phyloP scores from a whole-genome alignment of 2,329 filamentous ascomycete species.

The Coniochaeta sp. region DNA sequence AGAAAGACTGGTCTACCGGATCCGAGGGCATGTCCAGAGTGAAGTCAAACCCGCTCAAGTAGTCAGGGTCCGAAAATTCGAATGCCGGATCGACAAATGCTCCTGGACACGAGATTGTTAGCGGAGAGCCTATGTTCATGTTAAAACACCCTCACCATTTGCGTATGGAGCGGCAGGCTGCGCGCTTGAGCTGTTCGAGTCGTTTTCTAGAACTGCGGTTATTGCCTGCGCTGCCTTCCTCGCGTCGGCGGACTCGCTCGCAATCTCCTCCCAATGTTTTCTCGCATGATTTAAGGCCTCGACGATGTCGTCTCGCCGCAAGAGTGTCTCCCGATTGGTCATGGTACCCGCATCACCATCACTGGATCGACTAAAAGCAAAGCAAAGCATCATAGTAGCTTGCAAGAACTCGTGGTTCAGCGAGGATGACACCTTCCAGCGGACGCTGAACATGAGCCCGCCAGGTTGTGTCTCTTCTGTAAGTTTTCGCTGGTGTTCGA shows the following conservation, averaged over 20 bases:
- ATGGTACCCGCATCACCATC: background rate
- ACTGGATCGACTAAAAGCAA: background rate
- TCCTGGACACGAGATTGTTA: too few species aligned
- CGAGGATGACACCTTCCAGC: background rate
- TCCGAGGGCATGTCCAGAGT: too few species aligned
- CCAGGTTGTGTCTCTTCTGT: background rate
- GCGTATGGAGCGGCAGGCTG: background rate
- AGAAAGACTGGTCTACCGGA: too few species aligned
- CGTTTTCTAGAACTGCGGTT: background rate
- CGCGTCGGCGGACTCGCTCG: background rate
- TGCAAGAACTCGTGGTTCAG: constrained; percentile 1
- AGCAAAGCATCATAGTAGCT: background rate
- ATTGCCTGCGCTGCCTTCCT: background rate
- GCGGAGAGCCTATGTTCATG: too few species aligned
- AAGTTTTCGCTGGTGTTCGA: background rate
- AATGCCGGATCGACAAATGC: too few species aligned
- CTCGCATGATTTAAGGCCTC: background rate
- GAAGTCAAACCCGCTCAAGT: too few species aligned
- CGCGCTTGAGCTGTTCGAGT: background rate
- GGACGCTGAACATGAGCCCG: background rate
- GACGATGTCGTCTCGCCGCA: background rate
- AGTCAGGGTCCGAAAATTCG: too few species aligned
- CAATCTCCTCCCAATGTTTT: background rate
- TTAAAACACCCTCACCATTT: too few species aligned
- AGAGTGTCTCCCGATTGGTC: background rate